Evolutionary conservation across 1,284 basidiomycete species (phyloP), one percentile per base, ranked within the genome.

Genomic region (Tranzscheliella williamsii): DNA sequence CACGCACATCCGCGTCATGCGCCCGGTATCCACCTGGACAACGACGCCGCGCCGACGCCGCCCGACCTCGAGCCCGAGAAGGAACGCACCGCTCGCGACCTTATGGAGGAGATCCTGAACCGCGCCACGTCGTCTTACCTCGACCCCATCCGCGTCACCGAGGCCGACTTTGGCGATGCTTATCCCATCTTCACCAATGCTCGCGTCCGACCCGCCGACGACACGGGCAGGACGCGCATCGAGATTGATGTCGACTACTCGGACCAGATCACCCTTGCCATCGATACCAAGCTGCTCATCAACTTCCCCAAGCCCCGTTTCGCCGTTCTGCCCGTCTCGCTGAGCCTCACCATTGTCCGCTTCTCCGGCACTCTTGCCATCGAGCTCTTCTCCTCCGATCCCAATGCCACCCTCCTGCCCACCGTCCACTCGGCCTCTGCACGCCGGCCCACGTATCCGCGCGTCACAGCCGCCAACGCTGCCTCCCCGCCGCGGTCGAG

Each of bases 221-320:
- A 80, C 7, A 78, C 79, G 17, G 82, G 82, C 13, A 73, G 80
- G 13, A 76, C 83, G 33, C 76, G 82, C 35, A 80, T 83, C 35
- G 83, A 84, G 69, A 78, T 84, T 18, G 83, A 84, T 58, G 60
- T 84, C 29, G 83, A 84, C 67, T 84, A 83, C 60, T 69, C 76
- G 12, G 83, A 84, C 63, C 78, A 79, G 7, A 74, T 83, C 24
- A 80, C 80, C 4, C 73, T 84, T 4, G 79, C 81, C 5, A 76
- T 84, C 26, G 81, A 82, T 12, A 84, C 83, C 0, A 79, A 80
- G n/a, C 79, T 84, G 4, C 72, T 83, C 16, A 75, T 84, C 72
- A 84, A 84, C 67, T 82, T 83, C 42, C 83, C 83, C 18, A 78
- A 80, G 27, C 81, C 82, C 5, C 73, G 82, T 4, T 84, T 84